These are phyloP conservation scores for Paxillus ammoniavirescens DNA, from an alignment of 768 basidiomycete genomes.

Conservation along the genomic window DNA sequence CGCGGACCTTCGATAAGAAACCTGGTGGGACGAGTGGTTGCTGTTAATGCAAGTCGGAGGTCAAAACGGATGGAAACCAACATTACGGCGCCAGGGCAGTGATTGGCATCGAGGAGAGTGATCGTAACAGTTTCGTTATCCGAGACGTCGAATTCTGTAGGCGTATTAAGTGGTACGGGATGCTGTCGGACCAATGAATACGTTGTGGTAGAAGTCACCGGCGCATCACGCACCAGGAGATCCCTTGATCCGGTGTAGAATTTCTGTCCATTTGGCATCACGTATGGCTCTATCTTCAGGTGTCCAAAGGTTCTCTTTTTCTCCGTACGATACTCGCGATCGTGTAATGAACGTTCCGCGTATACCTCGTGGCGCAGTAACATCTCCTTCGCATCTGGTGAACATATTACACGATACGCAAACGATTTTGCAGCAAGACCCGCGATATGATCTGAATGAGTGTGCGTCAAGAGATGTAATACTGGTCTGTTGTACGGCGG, in stretches of 20 bases:
- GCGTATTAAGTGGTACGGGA: slow-evolving; percentile 58
- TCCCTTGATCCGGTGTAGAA: slow-evolving; percentile 60
- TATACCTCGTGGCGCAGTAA: slow-evolving; percentile 75
- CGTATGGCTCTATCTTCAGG: slow-evolving; percentile 54
- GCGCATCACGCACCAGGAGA: slow-evolving; percentile 50
- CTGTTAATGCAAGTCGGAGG: neutral
- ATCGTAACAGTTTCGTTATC: slow-evolving; percentile 60
- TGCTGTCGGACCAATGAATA: slow-evolving; percentile 37
- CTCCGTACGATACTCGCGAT: slow-evolving; percentile 34
- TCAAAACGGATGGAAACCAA: slow-evolving; percentile 33
- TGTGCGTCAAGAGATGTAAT: slow-evolving; percentile 82
- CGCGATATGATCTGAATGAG: slow-evolving; percentile 83
- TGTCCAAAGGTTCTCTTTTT: slow-evolving; percentile 59
- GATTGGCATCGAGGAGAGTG: slow-evolving; percentile 88
- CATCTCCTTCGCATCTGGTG: slow-evolving; percentile 84
- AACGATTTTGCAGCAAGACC: slow-evolving; percentile 79
- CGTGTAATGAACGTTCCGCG: slow-evolving; percentile 57
- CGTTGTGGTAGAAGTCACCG: neutral
- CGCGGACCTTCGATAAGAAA: slow-evolving; percentile 74
- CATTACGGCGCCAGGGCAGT: slow-evolving; percentile 95
- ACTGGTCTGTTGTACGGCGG: slow-evolving; percentile 34
- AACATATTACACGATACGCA: slow-evolving; percentile 71
- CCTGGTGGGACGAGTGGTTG: slow-evolving; percentile 42
- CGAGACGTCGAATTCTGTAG: slow-evolving; percentile 59
- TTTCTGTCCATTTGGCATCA: slow-evolving; percentile 44